Evolutionary conservation across 148 eudicot species (phyloP), one percentile per base, ranked within the genome.

Genomic region (Nepenthes mirabilis): DNA sequence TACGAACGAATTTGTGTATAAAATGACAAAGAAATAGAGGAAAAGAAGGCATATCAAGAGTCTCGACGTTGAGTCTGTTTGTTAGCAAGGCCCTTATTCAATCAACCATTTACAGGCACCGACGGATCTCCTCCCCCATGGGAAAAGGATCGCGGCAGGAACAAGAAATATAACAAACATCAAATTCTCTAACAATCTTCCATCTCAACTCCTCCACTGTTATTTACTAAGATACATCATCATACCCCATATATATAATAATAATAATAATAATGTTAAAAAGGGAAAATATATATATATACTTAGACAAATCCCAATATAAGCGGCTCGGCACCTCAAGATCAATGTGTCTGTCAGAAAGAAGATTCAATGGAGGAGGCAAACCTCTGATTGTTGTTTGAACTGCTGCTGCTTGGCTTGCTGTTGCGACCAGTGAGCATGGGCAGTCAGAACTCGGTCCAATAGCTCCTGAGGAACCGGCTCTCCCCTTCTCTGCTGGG

Each of bases 401-500:
- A 78, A 68, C 71, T 77, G 91, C 63, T 81, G 90, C 60, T 85
- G 96, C 79, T 81, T 88, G 34, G 81, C 83, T 74, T 81, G 87
- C 56, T 81, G 90, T 49, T 85, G 85, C 14, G 93, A 81, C 97
- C 97, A 91, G 74, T 75, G 81, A 53, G 80, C 85, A 70, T 91
- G 97, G 36, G 97, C 97, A 3, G 78, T 61, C 2, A 87, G 72
- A 60, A 91, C 97, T 65, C 97, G 60, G 73, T 91, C 95, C 49
- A 91, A 69, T 33, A 91, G 86, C 60, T 81, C 84, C 72, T 87
- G 95, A 2, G 97, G 97, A 43, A 87, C 97, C 0, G 95, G 97
- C 72, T 91, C 93, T 33, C 97, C 97, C 71, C 97, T 75, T 74
- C 97, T 83, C 70, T 91, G 97, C 59, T 91, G 97, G 6, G 95